Base-by-base conservation (phyloP, 2,329 filamentous ascomycete species). In the Metarhizium anisopliae region DNA sequence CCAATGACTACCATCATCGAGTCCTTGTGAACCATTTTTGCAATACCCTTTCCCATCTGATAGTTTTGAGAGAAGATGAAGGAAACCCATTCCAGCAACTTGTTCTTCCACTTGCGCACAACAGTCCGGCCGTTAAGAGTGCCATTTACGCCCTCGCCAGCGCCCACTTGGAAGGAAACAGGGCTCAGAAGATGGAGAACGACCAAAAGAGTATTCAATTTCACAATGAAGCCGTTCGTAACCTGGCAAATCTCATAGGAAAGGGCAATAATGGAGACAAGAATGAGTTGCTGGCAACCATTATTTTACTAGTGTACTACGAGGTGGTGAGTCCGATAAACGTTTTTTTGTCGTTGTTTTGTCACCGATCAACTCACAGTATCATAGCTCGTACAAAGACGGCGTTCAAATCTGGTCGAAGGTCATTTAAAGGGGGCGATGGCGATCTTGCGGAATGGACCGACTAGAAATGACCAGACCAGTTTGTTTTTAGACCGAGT, bases 101-200 rank as follows among this genome's bases (percentile, higher is more conserved):
- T 14, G 78, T 85, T 8, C 69, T 85, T n/a, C 83, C 83, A 2
- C 70, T 86, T 43, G 81, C 80, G 2, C 73, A 77, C 51, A 72
- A 66, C 47, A 82, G 80, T 62, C 72, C 73, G 0, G 77, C 81
- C 1, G 78, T 96, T 4, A 87, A 89, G 68, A 90, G 94, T 65
- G 90, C 91, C 10, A 87, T 96, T 58, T 91, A 89, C 57, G 90
- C 91, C 0, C 74, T 96, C 7, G 83, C 90, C 0, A 89, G 87
- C 56, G 93, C 91, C 57, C 94, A 96, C 67, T 74, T 95, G 56
- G 87, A 93, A 60, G 90, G 81, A 51, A 72, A 80, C 30, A 80
- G 79, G 2, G 70, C 81, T 6, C 69, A 76, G 30, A 78, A 76
- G 16, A 49, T 52, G 13, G 54, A 43, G n/a, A 52, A 56, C 25